A percentile compares a stretch with the other conserved stretches of the same genome.
Conservation (phyloP, 352 stramenopile species). For the Phytophthora sp. region DNA sequence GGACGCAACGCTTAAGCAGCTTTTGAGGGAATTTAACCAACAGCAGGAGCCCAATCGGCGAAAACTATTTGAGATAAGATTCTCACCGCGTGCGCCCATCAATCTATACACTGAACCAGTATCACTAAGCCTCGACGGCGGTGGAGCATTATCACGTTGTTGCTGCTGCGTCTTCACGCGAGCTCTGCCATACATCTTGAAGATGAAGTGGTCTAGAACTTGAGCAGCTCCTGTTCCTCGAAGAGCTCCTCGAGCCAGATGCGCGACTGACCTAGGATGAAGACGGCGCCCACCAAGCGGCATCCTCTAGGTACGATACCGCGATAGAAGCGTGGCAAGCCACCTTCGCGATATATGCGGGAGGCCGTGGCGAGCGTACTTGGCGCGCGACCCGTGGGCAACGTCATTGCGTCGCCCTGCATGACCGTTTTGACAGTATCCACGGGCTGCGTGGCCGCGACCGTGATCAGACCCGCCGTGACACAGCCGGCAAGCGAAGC, state of each 20-base stretch:
- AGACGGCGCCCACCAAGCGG: slow-evolving; percentile 84
- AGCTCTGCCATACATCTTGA: slow-evolving; percentile 27
- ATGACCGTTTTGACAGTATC: slow-evolving; percentile 89
- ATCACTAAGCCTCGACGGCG: not conserved
- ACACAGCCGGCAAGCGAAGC: slow-evolving; percentile 74
- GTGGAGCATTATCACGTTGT: slow-evolving; percentile 9
- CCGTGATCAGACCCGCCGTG: slow-evolving; percentile 71
- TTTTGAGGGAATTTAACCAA: too few relatives aligned
- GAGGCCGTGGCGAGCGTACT: slow-evolving; percentile 50
- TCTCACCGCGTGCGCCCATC: too few relatives aligned
- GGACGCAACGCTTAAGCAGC: too few relatives aligned
- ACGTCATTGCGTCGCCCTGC: slow-evolving; percentile 72
- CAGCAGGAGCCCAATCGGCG: too few relatives aligned
- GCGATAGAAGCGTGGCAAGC: slow-evolving; percentile 68
- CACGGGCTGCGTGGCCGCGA: slow-evolving; percentile 78
- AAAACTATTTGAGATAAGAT: not conserved
- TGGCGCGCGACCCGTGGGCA: slow-evolving; percentile 43
- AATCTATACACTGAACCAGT: too few relatives aligned
- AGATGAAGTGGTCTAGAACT: slow-evolving; percentile 25
- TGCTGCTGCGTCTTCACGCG: slow-evolving; percentile 8
- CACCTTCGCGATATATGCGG: slow-evolving; percentile 58
- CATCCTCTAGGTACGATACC: slow-evolving; percentile 74
- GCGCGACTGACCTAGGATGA: slow-evolving; percentile 80
- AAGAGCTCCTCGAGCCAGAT: slow-evolving; percentile 76
- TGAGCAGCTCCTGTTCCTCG: slow-evolving; percentile 65